Evolutionary conservation across 257 asterid genomes (phyloP).

Genomic region (Sherardia arvensis): DNA sequence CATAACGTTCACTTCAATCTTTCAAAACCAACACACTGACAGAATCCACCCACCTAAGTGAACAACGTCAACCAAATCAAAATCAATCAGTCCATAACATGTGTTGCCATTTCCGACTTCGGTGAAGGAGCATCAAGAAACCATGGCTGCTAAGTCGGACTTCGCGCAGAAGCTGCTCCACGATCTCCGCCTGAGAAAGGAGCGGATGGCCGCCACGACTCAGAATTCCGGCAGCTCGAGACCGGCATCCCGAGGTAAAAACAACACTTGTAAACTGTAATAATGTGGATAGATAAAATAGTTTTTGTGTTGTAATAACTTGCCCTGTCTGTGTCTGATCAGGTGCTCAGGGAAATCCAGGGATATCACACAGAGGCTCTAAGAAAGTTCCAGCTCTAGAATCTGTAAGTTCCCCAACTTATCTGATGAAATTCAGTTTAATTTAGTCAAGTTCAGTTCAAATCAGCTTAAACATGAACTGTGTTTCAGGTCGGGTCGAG

Average conservation of each 20-base stretch:
- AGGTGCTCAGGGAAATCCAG: conserved; percentile 42
- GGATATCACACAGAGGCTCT: conserved; percentile 41
- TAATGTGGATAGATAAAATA: not conserved
- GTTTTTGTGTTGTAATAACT: not conserved
- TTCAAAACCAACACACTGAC: conserved; percentile 26
- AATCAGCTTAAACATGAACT: not conserved
- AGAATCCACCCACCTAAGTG: conserved; percentile 24
- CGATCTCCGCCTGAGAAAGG: conserved; percentile 72
- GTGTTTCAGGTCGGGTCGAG: conserved; percentile 38
- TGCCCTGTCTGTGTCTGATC: conserved; percentile 20
- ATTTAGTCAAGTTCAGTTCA: too few species aligned
- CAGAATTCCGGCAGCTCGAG: conserved; percentile 36
- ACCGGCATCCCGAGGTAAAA: conserved; percentile 49
- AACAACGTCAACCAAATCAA: conserved; percentile 15
- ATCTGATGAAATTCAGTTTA: too few species aligned
- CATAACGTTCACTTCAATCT: conserved; percentile 32
- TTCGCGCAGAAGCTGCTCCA: conserved; percentile 81
- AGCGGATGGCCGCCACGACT: conserved; percentile 45
- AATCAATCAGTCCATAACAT: conserved; percentile 17
- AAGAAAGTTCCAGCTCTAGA: conserved; percentile 39
- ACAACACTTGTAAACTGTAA: not conserved
- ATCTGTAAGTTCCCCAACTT: conserved; percentile 68
- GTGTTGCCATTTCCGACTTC: conserved; percentile 10
- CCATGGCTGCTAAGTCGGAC: conserved; percentile 58
- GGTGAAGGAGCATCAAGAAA: conserved; percentile 1